Percentiles rank a stretch among this genome's conserved stretches.
Conservation (phyloP, 495 filamentous ascomycete genomes). For the Clavariopsis aquatica region DNA sequence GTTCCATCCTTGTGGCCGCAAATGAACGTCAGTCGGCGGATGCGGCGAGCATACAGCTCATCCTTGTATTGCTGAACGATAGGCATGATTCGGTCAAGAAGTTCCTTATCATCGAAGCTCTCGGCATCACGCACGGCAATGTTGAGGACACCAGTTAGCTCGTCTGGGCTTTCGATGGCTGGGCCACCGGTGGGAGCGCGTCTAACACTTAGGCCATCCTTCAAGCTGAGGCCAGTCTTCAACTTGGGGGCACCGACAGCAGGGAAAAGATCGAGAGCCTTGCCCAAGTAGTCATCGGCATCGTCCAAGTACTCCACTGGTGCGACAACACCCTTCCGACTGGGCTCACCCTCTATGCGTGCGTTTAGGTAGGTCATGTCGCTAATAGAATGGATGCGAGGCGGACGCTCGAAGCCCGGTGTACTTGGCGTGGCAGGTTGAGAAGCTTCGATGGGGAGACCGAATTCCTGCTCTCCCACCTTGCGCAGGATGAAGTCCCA, state of each 20-base stretch:
- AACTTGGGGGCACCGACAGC: slow-evolving; percentile 50
- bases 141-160: slow-evolving; percentile 87
- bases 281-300: slow-evolving; percentile 77
- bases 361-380: slow-evolving; percentile 86
- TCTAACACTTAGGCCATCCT: slow-evolving; percentile 72
- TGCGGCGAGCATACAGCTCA: slow-evolving; percentile 74
- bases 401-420: slow-evolving; percentile 53
- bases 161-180: slow-evolving; percentile 61
- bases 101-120: slow-evolving; percentile 78
- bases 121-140: slow-evolving; percentile 90
- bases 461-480: slow-evolving; percentile 85
- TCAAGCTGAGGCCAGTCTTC: slow-evolving; percentile 52
- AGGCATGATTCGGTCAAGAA: slow-evolving; percentile 68
- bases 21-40: slow-evolving; percentile 93
- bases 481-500: slow-evolving; percentile 97
- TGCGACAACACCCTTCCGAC: slow-evolving; percentile 91
- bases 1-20: slow-evolving; percentile 93
- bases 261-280: slow-evolving; percentile 82
- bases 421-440: slow-evolving; percentile 85
- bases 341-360: slow-evolving; percentile 67
- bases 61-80: slow-evolving; percentile 80
- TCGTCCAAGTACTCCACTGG: slow-evolving; percentile 93
- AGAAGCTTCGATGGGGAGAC: slow-evolving; percentile 70
- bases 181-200: slow-evolving; percentile 59
- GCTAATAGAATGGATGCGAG: slow-evolving; percentile 85